Conservation (phyloP, 2,329 filamentous ascomycete species). For the Dothideomycetes sp. region DNA sequence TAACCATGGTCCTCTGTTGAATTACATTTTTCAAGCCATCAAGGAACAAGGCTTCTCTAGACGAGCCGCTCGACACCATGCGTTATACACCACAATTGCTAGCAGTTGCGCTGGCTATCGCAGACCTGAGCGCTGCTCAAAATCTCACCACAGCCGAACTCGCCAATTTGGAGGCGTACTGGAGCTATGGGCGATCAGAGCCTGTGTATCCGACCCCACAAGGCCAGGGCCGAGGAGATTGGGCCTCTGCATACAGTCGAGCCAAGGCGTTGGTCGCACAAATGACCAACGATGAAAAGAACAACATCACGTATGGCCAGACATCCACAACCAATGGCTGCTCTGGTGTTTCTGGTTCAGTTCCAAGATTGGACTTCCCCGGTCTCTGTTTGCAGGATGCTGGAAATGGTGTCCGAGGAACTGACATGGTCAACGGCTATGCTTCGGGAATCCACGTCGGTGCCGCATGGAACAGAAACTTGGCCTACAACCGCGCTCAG, state of each 20-base stretch:
- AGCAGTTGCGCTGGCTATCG: constrained; percentile 5
- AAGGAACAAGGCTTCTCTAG: too few relatives aligned
- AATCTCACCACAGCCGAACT: constrained; percentile 7
- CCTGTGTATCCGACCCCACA: constrained; percentile 20
- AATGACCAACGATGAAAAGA: constrained; percentile 25
- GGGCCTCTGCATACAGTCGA: constrained; percentile 20
- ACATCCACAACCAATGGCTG: constrained; percentile 21
- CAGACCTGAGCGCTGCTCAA: constrained; percentile 6
- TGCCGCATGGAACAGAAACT: constrained; percentile 32
- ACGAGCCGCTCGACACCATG: constrained; percentile 6
- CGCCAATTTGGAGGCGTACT: constrained; percentile 16
- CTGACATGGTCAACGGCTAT: constrained; percentile 31
- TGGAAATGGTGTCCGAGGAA: constrained; percentile 30
- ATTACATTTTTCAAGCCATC: neutral
- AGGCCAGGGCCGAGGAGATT: constrained; percentile 22
- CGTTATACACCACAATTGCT: constrained; percentile 7
- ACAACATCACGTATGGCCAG: constrained; percentile 24
- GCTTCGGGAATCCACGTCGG: constrained; percentile 25
- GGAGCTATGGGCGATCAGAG: constrained; percentile 17
- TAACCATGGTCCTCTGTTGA: neutral
- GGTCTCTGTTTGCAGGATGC: constrained; percentile 32
- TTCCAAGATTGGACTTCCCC: constrained; percentile 25
- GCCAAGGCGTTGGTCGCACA: constrained; percentile 21
- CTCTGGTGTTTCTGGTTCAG: constrained; percentile 24
- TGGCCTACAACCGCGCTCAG: constrained; percentile 40